Evolutionary conservation across 805 yeast species (phyloP), one percentile per base, ranked within the genome.

Genomic region (Zygoascus flipseniorum): DNA sequence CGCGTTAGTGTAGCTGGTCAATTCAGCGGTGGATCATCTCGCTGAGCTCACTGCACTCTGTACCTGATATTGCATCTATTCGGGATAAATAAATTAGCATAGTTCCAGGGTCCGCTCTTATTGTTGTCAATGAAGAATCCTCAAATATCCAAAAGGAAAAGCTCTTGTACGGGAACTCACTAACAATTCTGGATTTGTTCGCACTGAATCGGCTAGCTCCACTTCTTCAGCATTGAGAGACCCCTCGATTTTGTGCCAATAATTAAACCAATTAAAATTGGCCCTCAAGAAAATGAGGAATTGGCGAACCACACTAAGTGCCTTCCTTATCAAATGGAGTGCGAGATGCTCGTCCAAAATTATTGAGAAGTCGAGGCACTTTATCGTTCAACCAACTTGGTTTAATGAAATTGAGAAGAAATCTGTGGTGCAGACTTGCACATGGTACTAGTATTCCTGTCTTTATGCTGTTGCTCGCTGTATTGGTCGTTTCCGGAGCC

Each of bases 281-380:
- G 6, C 6, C 28, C 6, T 23, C 28, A 4, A 6, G 28, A 4
- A 23, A 6, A 23, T 4, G 6, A 23, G 18, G 48, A 19, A 3
- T 45, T n/a, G 11, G 43, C 20, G 19, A 6, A 45, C 19, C 20
- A 43, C 19, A 31, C 19, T 8, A 50, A 45, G n/a, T 8, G 26
- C 13, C 43, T 50, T 13, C 53, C 53, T 43, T 43, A 42, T 8
- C 28, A 35, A 31, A 16, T n/a, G 20, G 49, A 43, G 23, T 50
- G 53, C 13, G 53, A 50, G 2, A 45, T 31, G 26, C 45, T 51
- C 9, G 41, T 47, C 5, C 8, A 43, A 13, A 47, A 31, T 20
- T 51, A 28, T 47, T 31, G 47, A 5, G 54, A 51, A 11, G 28
- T 19, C 20, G 26, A 49, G 10, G 43, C 28, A 32, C 48, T 51